Percentiles rank a stretch among this genome's conserved stretches.
Evolutionary conservation across 179 eudicot genomes (phyloP).

Genomic region (Beta macrorhiza): DNA sequence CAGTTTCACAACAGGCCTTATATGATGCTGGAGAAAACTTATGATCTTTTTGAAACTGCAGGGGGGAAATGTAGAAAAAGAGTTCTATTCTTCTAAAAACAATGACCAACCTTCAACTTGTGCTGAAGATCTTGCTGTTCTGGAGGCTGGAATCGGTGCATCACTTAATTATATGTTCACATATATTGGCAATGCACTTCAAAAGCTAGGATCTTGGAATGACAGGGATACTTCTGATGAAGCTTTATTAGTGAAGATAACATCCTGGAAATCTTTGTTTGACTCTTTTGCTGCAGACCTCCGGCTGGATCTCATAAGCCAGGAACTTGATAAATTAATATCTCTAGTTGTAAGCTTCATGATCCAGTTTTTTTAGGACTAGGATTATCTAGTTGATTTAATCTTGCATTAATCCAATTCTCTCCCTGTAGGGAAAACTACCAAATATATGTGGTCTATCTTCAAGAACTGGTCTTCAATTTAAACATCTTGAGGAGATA

Average conservation of each 20-base stretch:
- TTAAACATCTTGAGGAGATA: conserved; percentile 44
- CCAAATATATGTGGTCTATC: conserved; percentile 35
- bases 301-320: conserved; percentile 50
- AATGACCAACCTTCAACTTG: conserved; percentile 5
- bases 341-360: conserved; percentile 59
- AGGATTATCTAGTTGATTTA: background rate
- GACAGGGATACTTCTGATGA: conserved; percentile 30
- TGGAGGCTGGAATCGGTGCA: conserved; percentile 38
- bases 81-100: conserved; percentile 26
- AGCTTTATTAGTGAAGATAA: conserved; percentile 50
- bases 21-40: conserved; percentile 3
- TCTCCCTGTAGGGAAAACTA: conserved; percentile 55
- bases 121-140: conserved; percentile 28
- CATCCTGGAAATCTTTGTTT: conserved; percentile 54
- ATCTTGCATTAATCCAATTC: conserved; percentile 13
- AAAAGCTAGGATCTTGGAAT: conserved; percentile 41
- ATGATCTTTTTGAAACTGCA: conserved; percentile 26
- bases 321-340: conserved; percentile 45
- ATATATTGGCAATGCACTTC: conserved; percentile 40
- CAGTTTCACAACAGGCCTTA: background rate
- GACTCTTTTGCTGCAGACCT: conserved; percentile 49
- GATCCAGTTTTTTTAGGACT: background rate
- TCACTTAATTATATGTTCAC: conserved; percentile 41
- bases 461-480: conserved; percentile 36
- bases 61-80: conserved; percentile 38